These are phyloP conservation scores for Yamadazyma endophytica DNA, from an alignment of 805 yeast species.

Conservation along the genomic window DNA sequence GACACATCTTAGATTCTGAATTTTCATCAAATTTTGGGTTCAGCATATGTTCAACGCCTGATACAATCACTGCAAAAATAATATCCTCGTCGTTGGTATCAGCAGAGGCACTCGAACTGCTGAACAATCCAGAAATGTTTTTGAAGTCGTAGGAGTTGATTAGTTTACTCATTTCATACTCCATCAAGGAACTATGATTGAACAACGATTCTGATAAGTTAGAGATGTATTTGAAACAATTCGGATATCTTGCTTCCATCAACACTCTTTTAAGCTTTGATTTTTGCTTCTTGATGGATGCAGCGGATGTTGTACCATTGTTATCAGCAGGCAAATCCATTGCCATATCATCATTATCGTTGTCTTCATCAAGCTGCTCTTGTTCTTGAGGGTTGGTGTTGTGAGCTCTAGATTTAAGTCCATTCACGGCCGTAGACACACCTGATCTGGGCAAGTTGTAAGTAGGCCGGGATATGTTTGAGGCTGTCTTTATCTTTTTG, in stretches of 20 bases:
- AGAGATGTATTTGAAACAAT: conserved; percentile 31
- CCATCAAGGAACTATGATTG: conserved; percentile 26
- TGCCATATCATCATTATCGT: conserved; percentile 48
- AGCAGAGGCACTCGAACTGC: conserved; percentile 12
- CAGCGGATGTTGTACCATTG: conserved; percentile 20
- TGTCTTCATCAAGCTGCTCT: too few relatives aligned
- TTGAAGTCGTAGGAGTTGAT: conserved; percentile 15
- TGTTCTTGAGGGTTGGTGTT: conserved; percentile 20
- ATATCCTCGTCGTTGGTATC: conserved; percentile 35
- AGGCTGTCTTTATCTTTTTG: conserved; percentile 18
- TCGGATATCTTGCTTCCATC: conserved; percentile 31
- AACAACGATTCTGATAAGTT: conserved; percentile 33
- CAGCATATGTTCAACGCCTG: conserved; percentile 24
- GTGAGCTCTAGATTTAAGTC: conserved; percentile 32
- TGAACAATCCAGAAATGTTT: conserved; percentile 10
- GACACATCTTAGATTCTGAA: conserved; percentile 10
- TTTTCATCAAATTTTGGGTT: conserved; percentile 4
- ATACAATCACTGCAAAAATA: conserved; percentile 32
- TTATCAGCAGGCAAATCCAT: conserved; percentile 15
- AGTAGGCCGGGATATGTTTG: conserved; percentile 42
- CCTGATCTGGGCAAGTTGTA: conserved; percentile 60
- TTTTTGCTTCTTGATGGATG: conserved; percentile 29
- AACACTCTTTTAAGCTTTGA: conserved; percentile 26
- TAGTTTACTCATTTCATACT: conserved; percentile 25
- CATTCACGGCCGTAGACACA: conserved; percentile 59